Evolutionary conservation across 1,139 yeast genomes (phyloP).

Genomic region (Waltiozyma solani): DNA sequence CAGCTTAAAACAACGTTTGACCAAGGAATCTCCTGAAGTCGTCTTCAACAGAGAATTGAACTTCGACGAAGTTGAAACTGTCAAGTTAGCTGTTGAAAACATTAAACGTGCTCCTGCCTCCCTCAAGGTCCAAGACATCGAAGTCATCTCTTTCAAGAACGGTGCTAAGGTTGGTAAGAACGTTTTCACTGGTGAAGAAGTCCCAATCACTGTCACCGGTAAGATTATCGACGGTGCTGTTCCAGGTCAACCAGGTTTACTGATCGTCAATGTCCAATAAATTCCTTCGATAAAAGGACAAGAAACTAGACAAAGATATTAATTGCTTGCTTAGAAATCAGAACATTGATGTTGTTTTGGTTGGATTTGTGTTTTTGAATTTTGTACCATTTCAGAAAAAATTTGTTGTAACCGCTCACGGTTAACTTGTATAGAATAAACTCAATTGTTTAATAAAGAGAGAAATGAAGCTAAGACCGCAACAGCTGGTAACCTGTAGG

Average conservation of each 20-base stretch:
- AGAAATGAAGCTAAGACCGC: no score
- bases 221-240: conserved; percentile 76
- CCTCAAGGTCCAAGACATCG: conserved; percentile 45
- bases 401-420: no score
- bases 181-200: conserved; percentile 59
- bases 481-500: no score
- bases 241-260: conserved; percentile 91
- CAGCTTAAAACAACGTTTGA: conserved; percentile 69
- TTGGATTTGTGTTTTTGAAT: no score
- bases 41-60: conserved; percentile 84
- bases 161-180: conserved; percentile 57
- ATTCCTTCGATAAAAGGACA: not conserved
- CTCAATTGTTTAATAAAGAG: no score
- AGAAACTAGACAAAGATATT: no score
- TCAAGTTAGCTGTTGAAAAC: conserved; percentile 43
- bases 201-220: conserved; percentile 48
- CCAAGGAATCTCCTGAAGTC: conserved; percentile 52
- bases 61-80: conserved; percentile 66
- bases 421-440: no score
- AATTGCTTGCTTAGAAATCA: no score
- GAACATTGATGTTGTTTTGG: no score
- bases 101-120: conserved; percentile 61
- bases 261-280: conserved; percentile 46
- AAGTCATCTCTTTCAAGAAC: conserved; percentile 46
- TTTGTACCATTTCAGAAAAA: no score